Evolutionary conservation across 2,329 filamentous ascomycete genomes (phyloP).

Genomic region (Drechmeria coniospora): DNA sequence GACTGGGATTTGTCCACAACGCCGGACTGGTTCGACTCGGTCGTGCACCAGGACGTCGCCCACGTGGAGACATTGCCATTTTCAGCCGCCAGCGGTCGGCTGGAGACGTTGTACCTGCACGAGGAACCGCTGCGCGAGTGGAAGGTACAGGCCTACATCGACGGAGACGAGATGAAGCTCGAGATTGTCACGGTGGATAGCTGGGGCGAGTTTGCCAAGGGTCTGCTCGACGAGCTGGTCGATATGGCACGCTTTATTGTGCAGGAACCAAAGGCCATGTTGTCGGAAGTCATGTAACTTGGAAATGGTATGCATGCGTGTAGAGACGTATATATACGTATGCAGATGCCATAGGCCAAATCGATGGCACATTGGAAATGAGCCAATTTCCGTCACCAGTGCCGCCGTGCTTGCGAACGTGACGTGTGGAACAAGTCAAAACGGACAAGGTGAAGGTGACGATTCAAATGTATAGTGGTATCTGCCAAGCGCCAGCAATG

Average conservation of each 20-base stretch:
- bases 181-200: constrained; percentile 45
- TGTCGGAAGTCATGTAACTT: constrained; percentile 5
- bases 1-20: constrained; percentile 19
- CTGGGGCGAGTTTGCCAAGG: constrained; percentile 34
- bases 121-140: constrained; percentile 39
- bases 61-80: constrained; percentile 41
- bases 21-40: constrained; percentile 34
- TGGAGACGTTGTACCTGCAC: constrained; percentile 45
- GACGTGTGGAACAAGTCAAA: no score
- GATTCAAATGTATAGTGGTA: no score
- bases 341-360: no score
- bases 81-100: constrained; percentile 21
- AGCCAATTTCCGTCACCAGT: no score
- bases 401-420: no score
- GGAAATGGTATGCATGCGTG: no score
- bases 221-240: constrained; percentile 34
- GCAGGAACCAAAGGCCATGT: constrained; percentile 3
- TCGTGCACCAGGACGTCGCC: constrained; percentile 44
- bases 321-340: no score
- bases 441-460: no score
- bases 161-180: constrained; percentile 33
- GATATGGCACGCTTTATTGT: constrained; percentile 8
- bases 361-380: no score
- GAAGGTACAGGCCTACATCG: constrained; percentile 46
- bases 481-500: no score